Percentiles rank a stretch among this genome's conserved stretches.
Conservation (phyloP, 495 filamentous ascomycete genomes). For the Neurospora tetrasperma region DNA sequence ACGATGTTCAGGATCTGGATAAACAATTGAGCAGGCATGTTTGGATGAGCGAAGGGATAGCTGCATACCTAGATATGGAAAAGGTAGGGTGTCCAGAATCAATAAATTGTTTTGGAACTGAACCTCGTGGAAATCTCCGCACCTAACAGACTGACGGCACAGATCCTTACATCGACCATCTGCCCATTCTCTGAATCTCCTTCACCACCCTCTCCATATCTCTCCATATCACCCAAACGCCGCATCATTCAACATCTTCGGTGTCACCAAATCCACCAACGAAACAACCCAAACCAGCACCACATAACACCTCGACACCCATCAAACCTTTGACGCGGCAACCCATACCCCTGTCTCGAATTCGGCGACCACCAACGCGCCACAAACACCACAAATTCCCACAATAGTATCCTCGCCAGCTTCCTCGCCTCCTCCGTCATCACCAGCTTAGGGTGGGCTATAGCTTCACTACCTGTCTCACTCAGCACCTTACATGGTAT, state of each 20-base stretch:
- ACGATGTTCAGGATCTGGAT: not conserved
- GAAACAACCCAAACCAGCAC: not conserved
- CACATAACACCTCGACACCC: conserved; percentile 6
- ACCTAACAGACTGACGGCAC: too few species aligned
- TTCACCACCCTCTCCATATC: conserved; percentile 10
- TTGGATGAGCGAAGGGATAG: too few species aligned
- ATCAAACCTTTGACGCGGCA: not conserved
- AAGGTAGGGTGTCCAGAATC: too few species aligned
- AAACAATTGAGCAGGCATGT: too few species aligned
- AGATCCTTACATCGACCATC: conserved; percentile 6
- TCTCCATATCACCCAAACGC: not conserved
- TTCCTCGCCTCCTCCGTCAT: not conserved
- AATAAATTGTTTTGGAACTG: too few species aligned
- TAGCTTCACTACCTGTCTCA: too few species aligned
- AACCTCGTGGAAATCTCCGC: too few species aligned
- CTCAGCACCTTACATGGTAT: too few species aligned
- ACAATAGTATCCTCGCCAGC: conserved; percentile 5
- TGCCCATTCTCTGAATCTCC: not conserved
- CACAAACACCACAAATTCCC: conserved; percentile 5
- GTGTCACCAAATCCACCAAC: not conserved
- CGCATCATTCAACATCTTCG: not conserved
- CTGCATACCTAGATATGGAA: too few species aligned
- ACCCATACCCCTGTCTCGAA: conserved; percentile 5
- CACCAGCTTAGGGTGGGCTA: not conserved
- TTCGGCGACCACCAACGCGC: conserved; percentile 4